Evolutionary conservation across 2,329 filamentous ascomycete genomes (phyloP).

Genomic region (Plectosphaerella plurivora): DNA sequence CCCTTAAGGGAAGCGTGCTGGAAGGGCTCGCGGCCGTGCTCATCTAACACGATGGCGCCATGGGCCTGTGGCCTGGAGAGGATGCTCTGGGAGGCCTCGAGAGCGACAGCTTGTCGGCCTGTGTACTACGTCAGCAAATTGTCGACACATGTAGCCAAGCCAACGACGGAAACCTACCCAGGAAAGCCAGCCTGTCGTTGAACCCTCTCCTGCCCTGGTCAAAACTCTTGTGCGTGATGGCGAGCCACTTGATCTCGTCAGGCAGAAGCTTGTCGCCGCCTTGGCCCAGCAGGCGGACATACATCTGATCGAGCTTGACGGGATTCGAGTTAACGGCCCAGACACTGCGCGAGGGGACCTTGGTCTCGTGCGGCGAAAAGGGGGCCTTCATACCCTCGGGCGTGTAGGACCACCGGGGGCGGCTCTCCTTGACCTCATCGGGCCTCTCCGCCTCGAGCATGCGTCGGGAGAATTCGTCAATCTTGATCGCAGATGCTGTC

Average conservation of each 20-base stretch:
- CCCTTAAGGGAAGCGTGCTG: slow-evolving; percentile 65
- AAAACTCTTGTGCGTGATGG: slow-evolving; percentile 96
- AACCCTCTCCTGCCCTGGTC: slow-evolving; percentile 92
- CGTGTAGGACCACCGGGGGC: slow-evolving; percentile 67
- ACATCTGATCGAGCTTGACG: slow-evolving; percentile 69
- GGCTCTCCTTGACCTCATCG: slow-evolving; percentile 5
- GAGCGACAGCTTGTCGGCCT: slow-evolving; percentile 20
- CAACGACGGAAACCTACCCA: slow-evolving; percentile 53
- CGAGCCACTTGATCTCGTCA: slow-evolving; percentile 94
- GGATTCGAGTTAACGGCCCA: slow-evolving; percentile 76
- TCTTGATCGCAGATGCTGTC: neutral
- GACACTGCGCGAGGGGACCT: slow-evolving; percentile 43
- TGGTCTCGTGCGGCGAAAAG: slow-evolving; percentile 57
- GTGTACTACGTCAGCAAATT: slow-evolving; percentile 7
- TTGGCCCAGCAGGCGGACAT: slow-evolving; percentile 69
- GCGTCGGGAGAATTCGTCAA: slow-evolving; percentile 7
- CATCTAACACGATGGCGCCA: slow-evolving; percentile 31
- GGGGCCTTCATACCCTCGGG: slow-evolving; percentile 66
- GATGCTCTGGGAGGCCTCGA: slow-evolving; percentile 41
- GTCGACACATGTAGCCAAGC: neutral
- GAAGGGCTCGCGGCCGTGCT: slow-evolving; percentile 60
- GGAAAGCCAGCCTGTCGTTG: slow-evolving; percentile 87
- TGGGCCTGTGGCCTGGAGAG: slow-evolving; percentile 43
- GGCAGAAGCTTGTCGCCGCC: slow-evolving; percentile 70
- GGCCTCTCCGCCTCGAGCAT: slow-evolving; percentile 5